Conservation (phyloP, 2,329 filamentous ascomycete species). For the Diaporthe vaccinii region DNA sequence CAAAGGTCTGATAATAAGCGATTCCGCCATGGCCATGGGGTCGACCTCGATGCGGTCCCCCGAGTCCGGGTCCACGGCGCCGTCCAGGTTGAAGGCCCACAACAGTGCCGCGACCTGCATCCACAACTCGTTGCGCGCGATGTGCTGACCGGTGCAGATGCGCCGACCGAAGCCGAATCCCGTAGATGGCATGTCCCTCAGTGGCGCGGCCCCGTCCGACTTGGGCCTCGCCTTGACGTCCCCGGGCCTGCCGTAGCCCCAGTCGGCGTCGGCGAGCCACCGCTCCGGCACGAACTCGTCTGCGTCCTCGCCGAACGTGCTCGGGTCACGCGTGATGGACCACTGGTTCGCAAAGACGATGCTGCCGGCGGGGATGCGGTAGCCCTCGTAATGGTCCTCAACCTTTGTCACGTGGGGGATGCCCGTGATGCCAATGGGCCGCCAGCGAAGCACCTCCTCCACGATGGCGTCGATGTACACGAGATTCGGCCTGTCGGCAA, state of each 20-base stretch:
- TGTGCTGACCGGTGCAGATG: slow-evolving; percentile 35
- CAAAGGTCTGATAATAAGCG: slow-evolving; percentile 20
- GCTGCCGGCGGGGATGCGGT: slow-evolving; percentile 42
- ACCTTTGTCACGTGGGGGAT: slow-evolving; percentile 52
- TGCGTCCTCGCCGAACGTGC: slow-evolving; percentile 30
- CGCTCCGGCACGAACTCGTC: slow-evolving; percentile 40
- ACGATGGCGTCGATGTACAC: slow-evolving; percentile 47
- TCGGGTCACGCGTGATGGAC: slow-evolving; percentile 37
- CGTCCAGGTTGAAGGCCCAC: slow-evolving; percentile 39
- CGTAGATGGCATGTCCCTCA: slow-evolving; percentile 29
- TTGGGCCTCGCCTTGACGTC: slow-evolving; percentile 10
- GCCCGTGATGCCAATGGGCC: slow-evolving; percentile 47
- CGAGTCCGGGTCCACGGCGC: slow-evolving; percentile 14
- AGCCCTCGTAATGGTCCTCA: slow-evolving; percentile 41
- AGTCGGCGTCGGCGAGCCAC: slow-evolving; percentile 27
- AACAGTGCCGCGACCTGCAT: slow-evolving; percentile 32
- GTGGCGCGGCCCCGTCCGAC: slow-evolving; percentile 1
- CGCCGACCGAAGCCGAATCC: slow-evolving; percentile 39
- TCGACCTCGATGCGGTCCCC: slow-evolving; percentile 23
- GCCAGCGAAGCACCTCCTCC: slow-evolving; percentile 47
- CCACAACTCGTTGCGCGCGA: slow-evolving; percentile 37
- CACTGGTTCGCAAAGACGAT: slow-evolving; percentile 39
- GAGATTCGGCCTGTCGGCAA: slow-evolving; percentile 44
- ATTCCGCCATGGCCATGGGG: slow-evolving; percentile 32
- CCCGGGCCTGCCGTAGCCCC: background rate